A percentile compares a stretch with the other conserved stretches of the same genome.
Conservation (phyloP, 2,329 filamentous ascomycete species). For the Apiospora kogelbergensis region DNA sequence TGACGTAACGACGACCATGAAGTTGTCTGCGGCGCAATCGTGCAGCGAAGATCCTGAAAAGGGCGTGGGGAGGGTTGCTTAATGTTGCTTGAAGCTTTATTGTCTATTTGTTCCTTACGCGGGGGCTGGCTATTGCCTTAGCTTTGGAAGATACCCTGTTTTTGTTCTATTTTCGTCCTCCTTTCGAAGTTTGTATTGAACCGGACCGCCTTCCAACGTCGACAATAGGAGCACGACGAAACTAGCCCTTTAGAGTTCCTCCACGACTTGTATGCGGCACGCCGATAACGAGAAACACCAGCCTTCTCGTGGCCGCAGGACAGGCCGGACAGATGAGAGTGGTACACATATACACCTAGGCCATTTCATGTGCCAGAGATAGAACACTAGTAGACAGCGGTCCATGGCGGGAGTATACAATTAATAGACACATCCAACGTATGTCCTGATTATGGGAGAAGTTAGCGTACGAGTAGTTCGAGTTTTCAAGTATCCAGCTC, state of each 20-base stretch:
- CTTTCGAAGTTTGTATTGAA: not conserved
- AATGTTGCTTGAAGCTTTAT: not conserved
- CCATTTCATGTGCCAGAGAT: not conserved
- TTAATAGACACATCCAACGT: not conserved
- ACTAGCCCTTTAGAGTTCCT: not conserved
- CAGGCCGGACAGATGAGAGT: not conserved
- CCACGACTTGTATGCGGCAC: not conserved
- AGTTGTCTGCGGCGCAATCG: not conserved
- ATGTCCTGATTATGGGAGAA: no score
- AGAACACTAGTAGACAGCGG: not conserved
- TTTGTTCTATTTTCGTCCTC: not conserved
- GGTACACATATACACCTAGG: not conserved
- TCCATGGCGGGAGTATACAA: not conserved
- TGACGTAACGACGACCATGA: not conserved
- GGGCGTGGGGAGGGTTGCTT: not conserved
- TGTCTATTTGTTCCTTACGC: not conserved
- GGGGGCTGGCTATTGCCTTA: not conserved
- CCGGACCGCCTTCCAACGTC: not conserved
- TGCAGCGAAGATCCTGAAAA: not conserved
- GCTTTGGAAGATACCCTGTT: not conserved
- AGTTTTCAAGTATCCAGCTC: no score
- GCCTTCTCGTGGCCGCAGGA: not conserved
- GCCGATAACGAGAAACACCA: not conserved
- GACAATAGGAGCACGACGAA: not conserved
- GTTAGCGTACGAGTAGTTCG: not conserved